phyloP scores from a whole-genome alignment of 495 filamentous ascomycete species.

The Penicillium malachiteum region DNA sequence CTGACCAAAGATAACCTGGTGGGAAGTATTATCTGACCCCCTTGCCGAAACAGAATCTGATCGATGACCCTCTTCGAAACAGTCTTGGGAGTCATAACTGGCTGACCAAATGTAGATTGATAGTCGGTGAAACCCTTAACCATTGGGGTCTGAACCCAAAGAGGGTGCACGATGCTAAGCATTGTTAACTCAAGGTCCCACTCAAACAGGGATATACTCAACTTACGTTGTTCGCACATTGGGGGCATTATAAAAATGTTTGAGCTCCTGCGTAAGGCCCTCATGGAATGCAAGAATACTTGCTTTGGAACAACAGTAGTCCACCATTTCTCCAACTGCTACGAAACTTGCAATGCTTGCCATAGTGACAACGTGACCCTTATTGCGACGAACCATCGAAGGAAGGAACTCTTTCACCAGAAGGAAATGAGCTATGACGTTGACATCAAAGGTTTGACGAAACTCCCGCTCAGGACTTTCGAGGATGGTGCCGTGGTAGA shows the following conservation, averaged over 20 bases:
- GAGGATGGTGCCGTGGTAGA: neutral
- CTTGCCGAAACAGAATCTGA: conserved; percentile 50
- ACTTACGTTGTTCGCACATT: conserved; percentile 26
- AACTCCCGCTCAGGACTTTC: conserved; percentile 2
- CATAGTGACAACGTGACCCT: conserved; percentile 51
- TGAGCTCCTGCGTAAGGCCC: conserved; percentile 27
- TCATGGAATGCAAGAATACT: conserved; percentile 52
- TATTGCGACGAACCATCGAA: conserved; percentile 48
- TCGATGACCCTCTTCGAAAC: conserved; percentile 58
- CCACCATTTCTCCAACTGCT: conserved; percentile 45
- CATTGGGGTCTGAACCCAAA: conserved; percentile 58
- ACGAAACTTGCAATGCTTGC: conserved; percentile 53
- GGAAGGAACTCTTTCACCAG: conserved; percentile 52
- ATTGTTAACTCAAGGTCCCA: no score
- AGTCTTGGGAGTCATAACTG: conserved; percentile 51
- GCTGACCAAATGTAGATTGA: conserved; percentile 47
- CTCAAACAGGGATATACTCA: no score
- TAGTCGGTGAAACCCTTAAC: conserved; percentile 54
- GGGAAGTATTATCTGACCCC: conserved; percentile 39
- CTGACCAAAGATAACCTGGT: neutral
- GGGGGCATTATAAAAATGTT: conserved; percentile 22
- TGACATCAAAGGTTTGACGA: conserved; percentile 27
- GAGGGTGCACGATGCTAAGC: conserved; percentile 27
- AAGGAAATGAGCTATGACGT: conserved; percentile 47
- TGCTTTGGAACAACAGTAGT: conserved; percentile 58